Evolutionary conservation across 2,329 filamentous ascomycete genomes (phyloP), one percentile per base, ranked within the genome.

Genomic region (Fusarium sp.): DNA sequence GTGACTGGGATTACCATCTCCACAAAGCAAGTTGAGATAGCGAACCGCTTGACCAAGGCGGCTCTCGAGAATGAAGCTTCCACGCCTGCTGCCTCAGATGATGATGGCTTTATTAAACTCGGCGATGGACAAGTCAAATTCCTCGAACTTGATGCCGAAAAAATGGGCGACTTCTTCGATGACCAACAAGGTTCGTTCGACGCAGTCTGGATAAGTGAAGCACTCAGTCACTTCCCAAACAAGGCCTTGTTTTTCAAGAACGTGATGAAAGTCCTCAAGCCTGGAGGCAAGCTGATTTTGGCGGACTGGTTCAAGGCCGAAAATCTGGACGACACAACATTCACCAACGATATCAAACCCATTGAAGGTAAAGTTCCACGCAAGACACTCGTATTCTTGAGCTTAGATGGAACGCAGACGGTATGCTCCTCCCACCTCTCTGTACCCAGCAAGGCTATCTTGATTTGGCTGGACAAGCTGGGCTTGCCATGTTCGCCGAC

Each of bases 1-100:
- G 86, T 89, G 16, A 88, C 85, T 0, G 88, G 87, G 56, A 84
- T 89, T 73, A 89, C 87, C 49, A 89, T 89, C 77, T 88, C 86
- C 49, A 79, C 82, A 23, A 84, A 84, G 65, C 87, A 89, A 74
- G 87, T 89, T 48, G 84, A 88, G 72, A 85, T 89, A 52, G 87
- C 88, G 3, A 82, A 78, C 52, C 81, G 82, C n/a, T 74, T 89
- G 12, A 85, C 85, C 23, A 78, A 77, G 44, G 41, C 62, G 11
- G 71, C 62, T 18, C 26, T 51, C 7, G 61, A 62, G 23, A 58
- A 79, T 58, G 77, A 81, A 45, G 43, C 53, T n/a, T 50, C 53
- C 6, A 44, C 48, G 6, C 12, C 14, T 37, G 11, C 30, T 18
- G 23, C 16, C 6, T 19, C 58, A 8, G 77, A 79, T 44, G 70